A percentile compares a stretch with the other conserved stretches of the same genome.
These are phyloP conservation scores for Amorphotheca resinae DNA, from an alignment of 495 filamentous ascomycete species.

Conservation along the genomic window DNA sequence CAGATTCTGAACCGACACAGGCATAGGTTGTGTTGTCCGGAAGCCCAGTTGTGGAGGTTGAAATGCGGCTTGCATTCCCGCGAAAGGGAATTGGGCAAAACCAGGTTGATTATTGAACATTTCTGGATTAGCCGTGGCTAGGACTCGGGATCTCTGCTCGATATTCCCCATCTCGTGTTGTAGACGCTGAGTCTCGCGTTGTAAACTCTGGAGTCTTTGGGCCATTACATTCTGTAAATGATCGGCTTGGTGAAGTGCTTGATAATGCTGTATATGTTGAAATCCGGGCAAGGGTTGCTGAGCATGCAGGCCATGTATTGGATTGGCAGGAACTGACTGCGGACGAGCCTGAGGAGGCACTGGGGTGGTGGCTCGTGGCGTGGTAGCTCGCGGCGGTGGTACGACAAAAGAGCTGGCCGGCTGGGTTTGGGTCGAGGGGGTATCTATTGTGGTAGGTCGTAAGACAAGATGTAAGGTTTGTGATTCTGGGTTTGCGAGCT, in stretches of 20 bases:
- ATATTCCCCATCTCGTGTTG: slow-evolving; percentile 16
- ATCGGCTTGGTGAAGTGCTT: slow-evolving; percentile 12
- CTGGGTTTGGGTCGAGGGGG: slow-evolving; percentile 2
- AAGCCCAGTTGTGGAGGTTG: background rate
- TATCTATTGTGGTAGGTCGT: slow-evolving; percentile 20
- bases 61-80: slow-evolving; percentile 4
- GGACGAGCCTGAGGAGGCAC: slow-evolving; percentile 10
- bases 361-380: slow-evolving; percentile 2
- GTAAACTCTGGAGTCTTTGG: slow-evolving; percentile 16
- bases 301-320: slow-evolving; percentile 14
- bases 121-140: background rate
- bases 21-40: slow-evolving; percentile 18
- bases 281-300: slow-evolving; percentile 18
- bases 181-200: slow-evolving; percentile 16
- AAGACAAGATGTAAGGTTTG: slow-evolving; percentile 56
- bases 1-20: slow-evolving; percentile 25
- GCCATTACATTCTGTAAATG: slow-evolving; percentile 10
- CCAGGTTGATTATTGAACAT: background rate
- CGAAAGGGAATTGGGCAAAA: slow-evolving; percentile 1
- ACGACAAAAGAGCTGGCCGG: background rate
- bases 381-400: slow-evolving; percentile 3
- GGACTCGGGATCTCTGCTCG: slow-evolving; percentile 12
- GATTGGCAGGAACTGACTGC: slow-evolving; percentile 10
- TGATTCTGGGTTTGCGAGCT: slow-evolving; percentile 34
- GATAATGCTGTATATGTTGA: slow-evolving; percentile 16